Percentiles rank a stretch among this genome's conserved stretches.
Evolutionary conservation across 768 basidiomycete species (phyloP).

Genomic region (Termitomyces sp.): DNA sequence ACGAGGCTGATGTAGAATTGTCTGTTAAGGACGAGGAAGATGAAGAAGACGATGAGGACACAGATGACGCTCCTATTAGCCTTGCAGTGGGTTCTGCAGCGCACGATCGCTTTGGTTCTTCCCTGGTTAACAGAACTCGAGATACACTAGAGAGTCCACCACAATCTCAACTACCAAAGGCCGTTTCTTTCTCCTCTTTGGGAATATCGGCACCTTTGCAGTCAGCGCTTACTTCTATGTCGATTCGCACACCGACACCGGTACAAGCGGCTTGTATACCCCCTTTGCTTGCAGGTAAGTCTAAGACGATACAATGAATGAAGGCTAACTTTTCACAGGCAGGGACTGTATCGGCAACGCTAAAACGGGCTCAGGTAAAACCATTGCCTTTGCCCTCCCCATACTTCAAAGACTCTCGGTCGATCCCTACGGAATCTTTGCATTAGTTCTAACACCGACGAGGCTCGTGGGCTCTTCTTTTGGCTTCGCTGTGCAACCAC

Average conservation of each 20-base stretch:
- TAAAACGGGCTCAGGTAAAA: constrained; percentile 97
- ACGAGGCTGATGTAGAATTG: constrained; percentile 6
- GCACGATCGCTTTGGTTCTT: constrained; percentile 8
- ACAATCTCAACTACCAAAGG: constrained; percentile 1
- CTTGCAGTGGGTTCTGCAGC: background rate
- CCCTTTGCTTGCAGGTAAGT: constrained; percentile 70
- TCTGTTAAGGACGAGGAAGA: constrained; percentile 2
- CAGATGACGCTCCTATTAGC: background rate
- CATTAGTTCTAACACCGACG: constrained; percentile 90
- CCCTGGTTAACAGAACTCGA: constrained; percentile 2
- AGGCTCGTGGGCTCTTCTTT: constrained; percentile 45
- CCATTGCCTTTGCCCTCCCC: constrained; percentile 93
- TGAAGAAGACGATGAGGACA: constrained; percentile 1
- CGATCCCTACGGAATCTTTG: constrained; percentile 95
- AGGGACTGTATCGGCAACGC: constrained; percentile 97
- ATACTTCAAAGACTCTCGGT: constrained; percentile 83
- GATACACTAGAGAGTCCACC: background rate
- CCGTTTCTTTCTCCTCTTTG: constrained; percentile 46
- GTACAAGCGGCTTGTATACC: constrained; percentile 91
- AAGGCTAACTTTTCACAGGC: constrained; percentile 37
- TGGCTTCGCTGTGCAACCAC: background rate
- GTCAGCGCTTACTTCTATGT: constrained; percentile 69
- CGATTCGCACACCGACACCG: constrained; percentile 79
- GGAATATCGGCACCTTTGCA: constrained; percentile 59
- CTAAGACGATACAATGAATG: background rate